Evolutionary conservation across 176 grass and related monocot species (phyloP).

Genomic region (Thinopyrum elongatum): DNA sequence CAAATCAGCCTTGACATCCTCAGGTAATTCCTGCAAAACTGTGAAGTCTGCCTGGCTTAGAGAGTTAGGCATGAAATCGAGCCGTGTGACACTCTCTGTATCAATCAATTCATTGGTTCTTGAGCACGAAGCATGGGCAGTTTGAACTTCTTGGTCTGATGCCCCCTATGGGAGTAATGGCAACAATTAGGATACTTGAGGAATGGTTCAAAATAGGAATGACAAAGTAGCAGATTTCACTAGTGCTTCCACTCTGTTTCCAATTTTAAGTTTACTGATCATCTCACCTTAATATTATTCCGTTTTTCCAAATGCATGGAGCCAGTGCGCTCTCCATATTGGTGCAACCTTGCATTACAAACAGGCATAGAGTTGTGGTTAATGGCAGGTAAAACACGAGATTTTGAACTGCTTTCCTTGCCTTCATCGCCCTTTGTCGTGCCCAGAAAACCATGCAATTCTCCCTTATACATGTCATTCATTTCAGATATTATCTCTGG

Average conservation of each 20-base stretch:
- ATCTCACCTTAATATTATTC: conserved; percentile 31
- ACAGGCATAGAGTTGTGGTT: conserved; percentile 11
- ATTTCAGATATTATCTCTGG: conserved; percentile 87
- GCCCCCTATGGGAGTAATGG: conserved; percentile 23
- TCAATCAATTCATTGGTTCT: conserved; percentile 36
- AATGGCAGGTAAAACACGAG: conserved; percentile 15
- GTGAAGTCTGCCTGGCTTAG: conserved; percentile 68
- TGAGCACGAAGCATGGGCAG: conserved; percentile 44
- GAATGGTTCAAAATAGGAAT: conserved; percentile 19
- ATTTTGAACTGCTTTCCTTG: conserved; percentile 36
- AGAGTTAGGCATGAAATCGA: conserved; percentile 74
- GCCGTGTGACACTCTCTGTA: conserved; percentile 10
- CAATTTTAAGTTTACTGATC: conserved; percentile 12
- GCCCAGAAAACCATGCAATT: conserved; percentile 59
- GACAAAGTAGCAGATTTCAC: conserved; percentile 1
- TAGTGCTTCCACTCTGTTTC: conserved; percentile 15
- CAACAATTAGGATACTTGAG: conserved; percentile 19
- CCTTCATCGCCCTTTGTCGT: conserved; percentile 17
- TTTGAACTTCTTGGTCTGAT: conserved; percentile 36
- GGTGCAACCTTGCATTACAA: conserved; percentile 11
- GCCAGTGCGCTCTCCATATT: conserved; percentile 8
- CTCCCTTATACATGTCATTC: conserved; percentile 78
- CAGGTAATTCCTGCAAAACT: conserved; percentile 71
- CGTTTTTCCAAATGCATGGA: conserved; percentile 7
- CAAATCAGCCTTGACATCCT: conserved; percentile 67